Evolutionary conservation across 192 early-diverging fungal species (phyloP).

Genomic region (Linnemannia zychae): DNA sequence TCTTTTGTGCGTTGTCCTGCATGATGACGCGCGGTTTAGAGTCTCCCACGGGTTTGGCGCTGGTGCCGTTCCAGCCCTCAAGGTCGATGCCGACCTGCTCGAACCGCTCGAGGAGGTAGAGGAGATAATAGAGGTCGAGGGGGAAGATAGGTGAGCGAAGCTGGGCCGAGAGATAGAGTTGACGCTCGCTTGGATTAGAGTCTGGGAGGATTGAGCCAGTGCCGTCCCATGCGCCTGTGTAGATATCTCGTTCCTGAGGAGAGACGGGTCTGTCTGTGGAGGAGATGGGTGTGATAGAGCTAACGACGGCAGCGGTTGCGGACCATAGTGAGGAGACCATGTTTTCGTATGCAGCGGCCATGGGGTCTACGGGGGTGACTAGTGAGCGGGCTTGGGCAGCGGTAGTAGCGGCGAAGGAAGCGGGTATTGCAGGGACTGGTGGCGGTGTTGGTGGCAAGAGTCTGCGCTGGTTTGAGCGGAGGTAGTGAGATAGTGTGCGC

Average conservation of each 20-base stretch:
- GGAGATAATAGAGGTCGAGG: conserved; percentile 53
- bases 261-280: not conserved
- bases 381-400: conserved; percentile 45
- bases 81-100: conserved; percentile 50
- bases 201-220: conserved; percentile 29
- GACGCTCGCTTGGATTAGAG: conserved; percentile 22
- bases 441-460: conserved; percentile 36
- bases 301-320: conserved; percentile 36
- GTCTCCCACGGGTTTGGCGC: conserved; percentile 29
- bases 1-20: conserved; percentile 8
- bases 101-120: conserved; percentile 53
- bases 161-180: conserved; percentile 26
- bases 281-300: conserved; percentile 19
- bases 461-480: conserved; percentile 63
- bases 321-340: conserved; percentile 50
- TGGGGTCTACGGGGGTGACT: conserved; percentile 43
- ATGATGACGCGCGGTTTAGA: conserved; percentile 33
- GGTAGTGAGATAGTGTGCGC: conserved; percentile 67
- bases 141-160: conserved; percentile 47
- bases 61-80: conserved; percentile 40
- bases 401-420: conserved; percentile 34
- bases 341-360: conserved; percentile 47
- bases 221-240: conserved; percentile 37
- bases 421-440: conserved; percentile 14
- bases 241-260: conserved; percentile 11